Base-by-base conservation (phyloP, 805 yeast species). In the Maudiozyma saulgeensis region DNA sequence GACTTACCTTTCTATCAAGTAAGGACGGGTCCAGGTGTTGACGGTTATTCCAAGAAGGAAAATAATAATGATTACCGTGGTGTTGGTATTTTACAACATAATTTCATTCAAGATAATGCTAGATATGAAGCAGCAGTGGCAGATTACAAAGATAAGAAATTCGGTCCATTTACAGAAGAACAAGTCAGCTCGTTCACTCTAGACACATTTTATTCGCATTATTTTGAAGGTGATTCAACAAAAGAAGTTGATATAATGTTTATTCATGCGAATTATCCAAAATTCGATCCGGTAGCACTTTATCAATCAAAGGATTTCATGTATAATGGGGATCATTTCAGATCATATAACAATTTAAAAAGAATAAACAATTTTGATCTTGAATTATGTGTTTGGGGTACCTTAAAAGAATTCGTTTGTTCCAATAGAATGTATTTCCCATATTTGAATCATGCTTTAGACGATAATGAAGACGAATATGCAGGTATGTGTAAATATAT, bases 21-120 rank as follows among this genome's bases (percentile, higher is more conserved):
- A 4, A 63, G 66, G 49, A 56, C 66, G 1, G 60, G 62, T 26
- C 68, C 72, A 0, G 59, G 61, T 9, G 63, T 73, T 2, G 62
- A 69, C 45, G 79, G 79, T 9, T 64, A 69, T 55, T 56, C 57
- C 47, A 53, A 56, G 16, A 48, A 51, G 15, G 60, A 54, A 9
- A 7, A 6, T n/a, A 57, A 48, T 12, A 55, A 50, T 21, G 58
- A 52, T 8, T 83, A 75, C 59, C 65, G 72, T n/a, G 91, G 90
- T 16, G 77, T 81, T 9, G 87, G 85, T 2, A 86, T 86, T 88
- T 82, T 84, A 5, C 95, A 87, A 63, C 78, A 71, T 52, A 80
- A 83, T 59, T 87, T 90, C 2, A 63, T 73, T n/a, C 75, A 75
- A 42, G 95, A 86, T 63, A 79, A 69, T 49, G 49, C 54, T 25